Conservation (phyloP, 2,329 filamentous ascomycete species). For the Talaromyces sp. region DNA sequence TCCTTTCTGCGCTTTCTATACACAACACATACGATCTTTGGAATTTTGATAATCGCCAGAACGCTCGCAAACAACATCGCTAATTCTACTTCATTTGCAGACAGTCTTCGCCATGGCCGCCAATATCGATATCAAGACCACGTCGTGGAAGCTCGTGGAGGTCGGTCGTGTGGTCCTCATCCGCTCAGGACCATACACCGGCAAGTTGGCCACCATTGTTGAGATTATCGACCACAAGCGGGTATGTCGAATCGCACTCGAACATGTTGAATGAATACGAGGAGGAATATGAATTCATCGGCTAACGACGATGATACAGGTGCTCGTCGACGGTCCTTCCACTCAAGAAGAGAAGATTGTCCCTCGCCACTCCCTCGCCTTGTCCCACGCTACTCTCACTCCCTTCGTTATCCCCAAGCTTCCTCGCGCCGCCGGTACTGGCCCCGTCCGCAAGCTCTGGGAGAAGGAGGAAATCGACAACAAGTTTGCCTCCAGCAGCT, state of each 20-base stretch:
- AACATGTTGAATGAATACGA: neutral
- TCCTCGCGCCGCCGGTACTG: constrained; percentile 77
- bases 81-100: constrained; percentile 35
- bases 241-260: constrained; percentile 63
- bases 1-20: neutral
- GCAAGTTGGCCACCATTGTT: constrained; percentile 89
- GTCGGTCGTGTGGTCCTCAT: constrained; percentile 96
- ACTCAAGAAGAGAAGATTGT: constrained; percentile 74
- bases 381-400: constrained; percentile 83
- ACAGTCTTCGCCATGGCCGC: constrained; percentile 72
- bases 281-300: neutral
- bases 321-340: constrained; percentile 92
- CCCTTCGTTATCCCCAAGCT: constrained; percentile 83
- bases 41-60: neutral
- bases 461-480: constrained; percentile 84
- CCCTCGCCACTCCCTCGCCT: constrained; percentile 79
- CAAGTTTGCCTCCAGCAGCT: constrained; percentile 88
- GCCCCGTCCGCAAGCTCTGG: constrained; percentile 83
- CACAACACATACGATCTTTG: neutral
- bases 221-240: constrained; percentile 99
- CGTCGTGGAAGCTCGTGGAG: constrained; percentile 94
- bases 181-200: constrained; percentile 74
- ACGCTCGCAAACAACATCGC: neutral
- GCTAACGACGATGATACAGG: constrained; percentile 52
- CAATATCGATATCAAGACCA: constrained; percentile 76